Base-by-base conservation (phyloP, 179 eudicot genomes). In the Sideroxylon spinosum region DNA sequence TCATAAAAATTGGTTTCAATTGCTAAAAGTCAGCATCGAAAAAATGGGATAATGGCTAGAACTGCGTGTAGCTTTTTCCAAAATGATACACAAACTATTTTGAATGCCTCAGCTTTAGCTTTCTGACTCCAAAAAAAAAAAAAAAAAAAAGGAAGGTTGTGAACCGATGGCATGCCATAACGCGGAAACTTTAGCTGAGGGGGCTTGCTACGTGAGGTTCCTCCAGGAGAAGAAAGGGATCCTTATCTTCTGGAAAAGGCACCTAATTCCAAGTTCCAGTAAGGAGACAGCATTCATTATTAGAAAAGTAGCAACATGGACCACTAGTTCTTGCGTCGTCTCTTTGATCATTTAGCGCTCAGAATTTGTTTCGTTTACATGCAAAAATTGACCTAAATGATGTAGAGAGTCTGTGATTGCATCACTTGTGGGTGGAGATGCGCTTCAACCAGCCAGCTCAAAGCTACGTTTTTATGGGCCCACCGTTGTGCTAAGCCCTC, bases 141-240 rank as follows among this genome's bases (percentile, higher is more conserved):
- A 7, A 14, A 14, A 55, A 56, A 56, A 14, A 56, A 7, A 6
- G 6, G n/a, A 17, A 9, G 22, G 63, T 16, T 1, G 8, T 16
- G 63, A 59, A 59, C 10, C 0, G 6, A 0, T 19, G 0, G 7
- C 71, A 67, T 37, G 19, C 69, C 6, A 28, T 67, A 9, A 11
- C 57, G 75, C 62, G 62, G 46, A 52, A 52, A 71, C 62, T 71
- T 53, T 53, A 37, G 62, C 16, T 71, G 25, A 25, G n/a, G 26
- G 1, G 4, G 19, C 20, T 12, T 13, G 17, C n/a, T 16, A 19
- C 2, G 8, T 10, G 14, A 22, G 61, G 69, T 49, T 25, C 71
- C 79, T n/a, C 9, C 5, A 10, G 72, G 13, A 19, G 72, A 76
- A 76, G 79, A 71, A 76, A 53, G 53, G 79, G 73, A 77, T 66